Evolutionary conservation across 2,329 filamentous ascomycete species (phyloP).

Genomic region (Diaporthe eres): DNA sequence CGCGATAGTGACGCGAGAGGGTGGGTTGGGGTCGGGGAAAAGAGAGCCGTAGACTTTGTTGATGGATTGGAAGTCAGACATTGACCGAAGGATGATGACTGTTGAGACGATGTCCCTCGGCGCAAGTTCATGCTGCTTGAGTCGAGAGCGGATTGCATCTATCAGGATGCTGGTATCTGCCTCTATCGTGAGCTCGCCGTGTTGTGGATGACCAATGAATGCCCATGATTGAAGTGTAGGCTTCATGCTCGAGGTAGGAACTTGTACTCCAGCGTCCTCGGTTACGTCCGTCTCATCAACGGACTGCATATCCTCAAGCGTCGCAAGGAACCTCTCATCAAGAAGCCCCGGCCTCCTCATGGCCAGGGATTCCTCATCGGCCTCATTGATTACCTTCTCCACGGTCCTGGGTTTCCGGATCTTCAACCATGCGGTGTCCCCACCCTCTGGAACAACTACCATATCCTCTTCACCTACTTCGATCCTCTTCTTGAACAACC

Average conservation of each 20-base stretch:
- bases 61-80: conserved; percentile 82
- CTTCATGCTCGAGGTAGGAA: conserved; percentile 44
- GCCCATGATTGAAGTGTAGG: conserved; percentile 39
- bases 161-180: conserved; percentile 65
- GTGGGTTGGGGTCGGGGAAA: conserved; percentile 85
- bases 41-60: conserved; percentile 83
- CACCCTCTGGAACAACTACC: conserved; percentile 74
- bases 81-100: conserved; percentile 80
- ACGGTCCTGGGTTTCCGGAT: conserved; percentile 70
- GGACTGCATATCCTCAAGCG: conserved; percentile 53
- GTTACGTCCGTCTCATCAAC: not conserved
- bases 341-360: conserved; percentile 75
- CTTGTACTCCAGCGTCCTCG: not conserved
- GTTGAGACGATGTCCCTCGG: conserved; percentile 66
- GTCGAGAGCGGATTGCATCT: conserved; percentile 57
- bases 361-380: conserved; percentile 27
- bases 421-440: conserved; percentile 81
- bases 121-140: conserved; percentile 54
- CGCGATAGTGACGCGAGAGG: conserved; percentile 86
- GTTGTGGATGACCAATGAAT: not conserved
- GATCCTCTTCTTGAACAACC: conserved; percentile 81
- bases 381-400: conserved; percentile 53
- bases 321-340: conserved; percentile 70
- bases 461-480: conserved; percentile 68
- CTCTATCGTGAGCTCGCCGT: conserved; percentile 53